These are phyloP conservation scores for Ganoderma sinense DNA, from an alignment of 1,284 basidiomycete species.

Conservation along the genomic window DNA sequence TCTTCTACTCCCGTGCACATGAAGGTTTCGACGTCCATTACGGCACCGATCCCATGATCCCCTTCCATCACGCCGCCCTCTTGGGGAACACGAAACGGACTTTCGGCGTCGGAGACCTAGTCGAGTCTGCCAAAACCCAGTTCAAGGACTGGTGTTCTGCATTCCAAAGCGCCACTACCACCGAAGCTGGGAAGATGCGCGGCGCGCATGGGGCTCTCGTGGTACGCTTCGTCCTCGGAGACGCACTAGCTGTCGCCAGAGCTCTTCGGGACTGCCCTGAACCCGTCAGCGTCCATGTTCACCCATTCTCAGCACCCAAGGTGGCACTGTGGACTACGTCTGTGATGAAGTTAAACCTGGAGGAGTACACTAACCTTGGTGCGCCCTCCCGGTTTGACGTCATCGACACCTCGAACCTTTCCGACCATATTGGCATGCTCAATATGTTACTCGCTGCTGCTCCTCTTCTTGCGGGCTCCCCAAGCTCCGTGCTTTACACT, in stretches of 20 bases:
- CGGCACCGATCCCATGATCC: conserved; percentile 50
- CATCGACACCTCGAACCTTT: conserved; percentile 32
- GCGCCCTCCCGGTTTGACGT: conserved; percentile 29
- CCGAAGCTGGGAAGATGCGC: background rate
- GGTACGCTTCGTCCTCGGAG: conserved; percentile 10
- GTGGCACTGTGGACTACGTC: conserved; percentile 18
- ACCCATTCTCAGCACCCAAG: background rate
- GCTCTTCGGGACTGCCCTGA: background rate
- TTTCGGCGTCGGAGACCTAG: conserved; percentile 33
- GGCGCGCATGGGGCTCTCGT: background rate
- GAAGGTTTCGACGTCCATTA: conserved; percentile 55
- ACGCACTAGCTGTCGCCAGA: conserved; percentile 15
- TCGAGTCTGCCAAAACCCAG: conserved; percentile 40
- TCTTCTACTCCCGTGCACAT: conserved; percentile 51
- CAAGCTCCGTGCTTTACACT: conserved; percentile 38
- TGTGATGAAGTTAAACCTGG: conserved; percentile 9
- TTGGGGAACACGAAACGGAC: conserved; percentile 37
- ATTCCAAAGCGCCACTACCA: conserved; percentile 32
- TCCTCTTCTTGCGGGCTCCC: conserved; percentile 13
- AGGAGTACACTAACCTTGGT: conserved; percentile 15
- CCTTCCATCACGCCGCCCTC: conserved; percentile 55
- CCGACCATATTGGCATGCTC: conserved; percentile 27
- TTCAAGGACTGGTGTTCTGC: conserved; percentile 47
- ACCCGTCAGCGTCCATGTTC: background rate
- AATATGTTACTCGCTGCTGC: conserved; percentile 18